phyloP scores from a whole-genome alignment of 345 rosid species.

The Aquilaria sinensis region DNA sequence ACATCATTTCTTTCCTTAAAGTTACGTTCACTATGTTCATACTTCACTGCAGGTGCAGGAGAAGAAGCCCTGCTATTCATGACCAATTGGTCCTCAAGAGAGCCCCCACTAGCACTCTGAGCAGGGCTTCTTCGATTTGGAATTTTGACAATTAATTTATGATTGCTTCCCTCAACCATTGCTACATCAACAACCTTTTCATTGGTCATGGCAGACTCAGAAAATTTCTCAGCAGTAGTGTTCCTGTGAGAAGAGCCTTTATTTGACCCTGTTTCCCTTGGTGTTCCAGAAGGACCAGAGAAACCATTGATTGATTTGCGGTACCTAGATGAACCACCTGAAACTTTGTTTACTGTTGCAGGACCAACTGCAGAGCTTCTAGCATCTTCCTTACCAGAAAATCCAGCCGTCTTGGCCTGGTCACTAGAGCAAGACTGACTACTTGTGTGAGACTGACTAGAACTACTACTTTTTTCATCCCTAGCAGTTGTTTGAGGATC shows the following conservation, averaged over 20 bases:
- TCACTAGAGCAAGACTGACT: conserved; percentile 70
- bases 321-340: conserved; percentile 43
- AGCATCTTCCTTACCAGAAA: conserved; percentile 56
- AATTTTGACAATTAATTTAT: conserved; percentile 66
- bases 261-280: conserved; percentile 42
- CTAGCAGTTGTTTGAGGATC: conserved; percentile 39
- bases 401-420: conserved; percentile 48
- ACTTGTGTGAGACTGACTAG: conserved; percentile 79
- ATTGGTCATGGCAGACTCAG: conserved; percentile 34
- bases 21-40: conserved; percentile 38
- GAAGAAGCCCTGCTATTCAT: conserved; percentile 57
- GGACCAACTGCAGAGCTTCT: conserved; percentile 60
- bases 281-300: conserved; percentile 26
- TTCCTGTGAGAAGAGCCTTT: conserved; percentile 38
- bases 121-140: conserved; percentile 72
- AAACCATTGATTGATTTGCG: conserved; percentile 55
- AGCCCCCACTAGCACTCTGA: conserved; percentile 57
- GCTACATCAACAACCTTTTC: conserved; percentile 55
- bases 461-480: conserved; percentile 79
- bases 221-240: conserved; percentile 46
- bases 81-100: conserved; percentile 51
- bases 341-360: conserved; percentile 26
- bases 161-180: conserved; percentile 46
- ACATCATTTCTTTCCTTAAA: conserved; percentile 42
- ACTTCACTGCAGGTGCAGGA: conserved; percentile 50